These are phyloP conservation scores for Gymnopilus dilepis DNA, from an alignment of 768 basidiomycete species.

Conservation along the genomic window DNA sequence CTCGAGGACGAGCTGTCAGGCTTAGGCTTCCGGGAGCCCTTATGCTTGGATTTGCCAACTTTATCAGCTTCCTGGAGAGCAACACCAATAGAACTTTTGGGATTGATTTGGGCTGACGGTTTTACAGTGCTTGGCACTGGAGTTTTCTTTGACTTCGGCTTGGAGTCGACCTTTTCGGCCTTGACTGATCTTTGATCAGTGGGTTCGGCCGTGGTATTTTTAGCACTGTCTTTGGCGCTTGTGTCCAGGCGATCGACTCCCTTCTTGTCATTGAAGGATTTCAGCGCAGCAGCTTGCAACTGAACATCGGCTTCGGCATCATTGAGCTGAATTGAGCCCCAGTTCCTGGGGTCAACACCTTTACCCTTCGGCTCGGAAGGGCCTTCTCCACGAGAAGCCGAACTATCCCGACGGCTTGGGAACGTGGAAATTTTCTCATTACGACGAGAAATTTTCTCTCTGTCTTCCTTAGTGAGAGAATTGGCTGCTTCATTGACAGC, in stretches of 20 bases:
- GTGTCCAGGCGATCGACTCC: neutral
- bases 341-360: conserved; percentile 28
- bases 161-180: neutral
- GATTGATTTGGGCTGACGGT: conserved; percentile 11
- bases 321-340: conserved; percentile 23
- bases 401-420: neutral
- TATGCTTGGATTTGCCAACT: neutral
- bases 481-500: neutral
- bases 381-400: neutral
- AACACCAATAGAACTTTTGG: conserved; percentile 10
- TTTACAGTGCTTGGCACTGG: neutral
- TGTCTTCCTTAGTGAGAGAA: neutral
- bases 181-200: neutral
- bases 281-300: conserved; percentile 17
- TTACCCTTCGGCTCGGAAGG: conserved; percentile 29
- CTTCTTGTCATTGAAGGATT: conserved; percentile 1
- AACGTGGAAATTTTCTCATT: neutral
- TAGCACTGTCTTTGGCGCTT: neutral
- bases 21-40: neutral
- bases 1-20: neutral
- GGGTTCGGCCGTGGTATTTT: neutral
- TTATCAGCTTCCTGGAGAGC: conserved; percentile 4
- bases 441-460: neutral
- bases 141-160: neutral
- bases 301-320: conserved; percentile 16